These are phyloP conservation scores for Ogataea zsoltii DNA, from an alignment of 805 yeast genomes.

Conservation along the genomic window DNA sequence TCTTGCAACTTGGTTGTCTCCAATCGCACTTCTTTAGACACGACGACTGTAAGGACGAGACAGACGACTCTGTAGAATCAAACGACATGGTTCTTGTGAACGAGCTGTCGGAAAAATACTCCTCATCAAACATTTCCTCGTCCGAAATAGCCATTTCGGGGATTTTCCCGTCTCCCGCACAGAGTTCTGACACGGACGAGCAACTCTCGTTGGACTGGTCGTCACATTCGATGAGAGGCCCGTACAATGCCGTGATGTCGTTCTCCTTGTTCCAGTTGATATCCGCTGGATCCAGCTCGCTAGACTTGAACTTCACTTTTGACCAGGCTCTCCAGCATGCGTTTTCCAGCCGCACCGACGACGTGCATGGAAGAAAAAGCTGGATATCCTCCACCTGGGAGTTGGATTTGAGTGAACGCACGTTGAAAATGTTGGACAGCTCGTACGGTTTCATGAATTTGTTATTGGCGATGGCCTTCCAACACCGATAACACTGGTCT, in stretches of 20 bases:
- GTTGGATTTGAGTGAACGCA: conserved; percentile 22
- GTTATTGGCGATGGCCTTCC: conserved; percentile 41
- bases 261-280: conserved; percentile 57
- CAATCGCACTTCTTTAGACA: conserved; percentile 10
- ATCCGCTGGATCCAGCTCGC: conserved; percentile 43
- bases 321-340: conserved; percentile 98
- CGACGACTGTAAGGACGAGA: conserved; percentile 8
- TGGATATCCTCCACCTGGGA: conserved; percentile 35
- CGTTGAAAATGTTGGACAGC: conserved; percentile 29
- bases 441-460: conserved; percentile 37
- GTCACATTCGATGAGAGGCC: conserved; percentile 39
- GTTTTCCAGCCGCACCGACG: conserved; percentile 59
- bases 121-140: conserved; percentile 13
- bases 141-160: conserved; percentile 6
- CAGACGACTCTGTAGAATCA: conserved; percentile 9
- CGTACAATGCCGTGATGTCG: conserved; percentile 56
- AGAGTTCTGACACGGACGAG: neutral
- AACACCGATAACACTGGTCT: conserved; percentile 40
- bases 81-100: conserved; percentile 12
- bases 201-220: neutral
- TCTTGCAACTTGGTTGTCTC: conserved; percentile 8
- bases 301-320: conserved; percentile 62
- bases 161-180: neutral
- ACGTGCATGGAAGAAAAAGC: conserved; percentile 36
- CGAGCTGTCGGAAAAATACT: conserved; percentile 3